Base-by-base conservation (phyloP, 2,329 filamentous ascomycete genomes). In the Claviceps monticola region DNA sequence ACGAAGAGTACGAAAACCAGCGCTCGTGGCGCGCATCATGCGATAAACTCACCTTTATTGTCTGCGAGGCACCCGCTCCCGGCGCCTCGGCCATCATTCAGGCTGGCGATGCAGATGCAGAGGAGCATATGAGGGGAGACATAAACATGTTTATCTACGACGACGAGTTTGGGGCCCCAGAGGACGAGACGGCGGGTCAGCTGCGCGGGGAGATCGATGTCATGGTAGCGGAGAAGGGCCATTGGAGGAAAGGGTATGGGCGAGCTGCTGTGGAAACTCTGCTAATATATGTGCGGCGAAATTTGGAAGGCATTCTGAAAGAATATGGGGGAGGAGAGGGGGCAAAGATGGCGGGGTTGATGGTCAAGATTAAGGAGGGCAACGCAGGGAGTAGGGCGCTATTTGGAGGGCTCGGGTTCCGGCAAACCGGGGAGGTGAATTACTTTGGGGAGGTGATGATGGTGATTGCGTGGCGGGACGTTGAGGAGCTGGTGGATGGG, bases 21-120 rank as follows among this genome's bases (percentile, higher is more conserved):
- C 70, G 71, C n/a, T 88, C 82, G 56, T 97, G 91, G 91, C 82
- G 89, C 39, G 71, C 71, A 19, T 86, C 93, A 43, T 67, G 71
- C 26, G 90, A 97, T 68, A 97, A 97, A 69, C 67, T 97, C 55
- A 97, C 91, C 0, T 97, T 96, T 60, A 95, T 97, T 64, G 68
- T 86, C 51, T 95, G 88, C 62, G 69, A 74, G 9, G 76, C n/a
- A n/a, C 17, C 6, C 26, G 17, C 0, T 54, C 14, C 26, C 5
- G 38, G 50, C 2, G 46, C 54, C 5, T 46, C 51, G 3, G 13
- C 19, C 7, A 17, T 38, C 45, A 34, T 53, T 4, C 48, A 29
- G n/a, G 70, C 73, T 0, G 68, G 70, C 11, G 64, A 66, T 1
- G 69, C 72, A 4, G 88, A 91, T 60, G 61, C 67, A 1, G 70